phyloP scores from a whole-genome alignment of 805 yeast species.

The Metschnikowia cerradonensis region DNA sequence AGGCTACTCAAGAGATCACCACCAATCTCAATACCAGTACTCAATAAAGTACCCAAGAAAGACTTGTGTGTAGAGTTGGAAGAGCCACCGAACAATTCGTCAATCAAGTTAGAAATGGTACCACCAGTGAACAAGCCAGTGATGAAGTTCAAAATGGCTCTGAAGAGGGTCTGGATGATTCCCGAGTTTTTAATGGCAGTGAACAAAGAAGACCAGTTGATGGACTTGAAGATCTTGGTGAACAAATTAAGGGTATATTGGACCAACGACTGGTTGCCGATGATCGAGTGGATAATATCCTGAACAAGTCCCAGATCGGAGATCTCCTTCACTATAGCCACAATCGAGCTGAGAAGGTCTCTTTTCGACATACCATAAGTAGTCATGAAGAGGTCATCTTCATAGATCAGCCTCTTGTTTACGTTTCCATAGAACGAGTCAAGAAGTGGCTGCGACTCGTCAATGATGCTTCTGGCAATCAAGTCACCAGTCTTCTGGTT shows the following conservation, averaged over 20 bases:
- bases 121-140: slow-evolving; percentile 14
- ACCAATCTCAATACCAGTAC: slow-evolving; percentile 14
- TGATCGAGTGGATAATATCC: slow-evolving; percentile 21
- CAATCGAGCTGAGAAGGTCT: slow-evolving; percentile 15
- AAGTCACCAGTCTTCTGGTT: slow-evolving; percentile 1
- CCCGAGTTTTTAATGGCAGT: slow-evolving; percentile 26
- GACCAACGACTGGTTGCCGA: slow-evolving; percentile 20
- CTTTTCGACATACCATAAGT: slow-evolving; percentile 16
- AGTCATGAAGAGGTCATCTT: slow-evolving; percentile 6
- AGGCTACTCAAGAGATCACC: slow-evolving; percentile 15
- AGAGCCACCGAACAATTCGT: slow-evolving; percentile 12
- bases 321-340: slow-evolving; percentile 20
- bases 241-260: slow-evolving; percentile 21
- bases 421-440: slow-evolving; percentile 9
- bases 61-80: slow-evolving; percentile 15
- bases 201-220: slow-evolving; percentile 21
- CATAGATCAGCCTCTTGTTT: slow-evolving; percentile 12
- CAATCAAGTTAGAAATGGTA: slow-evolving; percentile 10
- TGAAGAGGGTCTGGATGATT: slow-evolving; percentile 17
- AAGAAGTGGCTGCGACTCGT: slow-evolving; percentile 11
- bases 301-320: slow-evolving; percentile 21
- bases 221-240: slow-evolving; percentile 19
- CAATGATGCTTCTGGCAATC: slow-evolving; percentile 10
- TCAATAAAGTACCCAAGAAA: slow-evolving; percentile 12
- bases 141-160: slow-evolving; percentile 13